Evolutionary conservation across 2,329 filamentous ascomycete genomes (phyloP).

Genomic region (Fusarium hainanense): DNA sequence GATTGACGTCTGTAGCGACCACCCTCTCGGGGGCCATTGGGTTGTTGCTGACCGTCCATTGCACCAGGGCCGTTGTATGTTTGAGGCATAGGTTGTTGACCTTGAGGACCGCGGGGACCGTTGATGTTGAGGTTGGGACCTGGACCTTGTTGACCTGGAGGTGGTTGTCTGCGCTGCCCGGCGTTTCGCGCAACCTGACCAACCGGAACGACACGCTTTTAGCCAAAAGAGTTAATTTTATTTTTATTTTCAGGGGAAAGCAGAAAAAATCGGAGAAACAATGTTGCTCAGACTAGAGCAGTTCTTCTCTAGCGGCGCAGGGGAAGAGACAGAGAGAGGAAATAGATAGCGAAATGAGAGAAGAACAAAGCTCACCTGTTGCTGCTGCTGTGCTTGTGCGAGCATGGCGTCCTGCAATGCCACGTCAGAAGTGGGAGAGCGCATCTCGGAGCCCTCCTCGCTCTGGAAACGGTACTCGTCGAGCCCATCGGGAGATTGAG

Average conservation of each 20-base stretch:
- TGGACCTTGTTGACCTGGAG: constrained; percentile 14
- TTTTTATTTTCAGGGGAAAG: neutral
- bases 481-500: constrained; percentile 41
- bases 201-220: constrained; percentile 45
- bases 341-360: neutral
- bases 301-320: neutral
- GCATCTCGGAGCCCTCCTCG: constrained; percentile 39
- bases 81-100: constrained; percentile 35
- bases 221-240: constrained; percentile 23
- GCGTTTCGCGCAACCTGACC: constrained; percentile 38
- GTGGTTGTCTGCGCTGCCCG: constrained; percentile 38
- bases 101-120: constrained; percentile 19
- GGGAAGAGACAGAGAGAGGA: neutral
- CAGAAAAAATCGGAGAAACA: constrained; percentile 18
- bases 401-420: constrained; percentile 46
- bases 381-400: constrained; percentile 45
- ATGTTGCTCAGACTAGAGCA: constrained; percentile 14
- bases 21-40: constrained; percentile 26
- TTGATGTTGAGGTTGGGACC: constrained; percentile 18
- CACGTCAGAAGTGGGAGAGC: constrained; percentile 45
- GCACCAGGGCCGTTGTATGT: constrained; percentile 31
- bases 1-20: constrained; percentile 43
- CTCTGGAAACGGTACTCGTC: constrained; percentile 42
- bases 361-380: constrained; percentile 37
- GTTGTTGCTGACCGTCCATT: constrained; percentile 37